These are phyloP conservation scores for Penicillium sp. DNA, from an alignment of 2,329 filamentous ascomycete genomes.

Conservation along the genomic window DNA sequence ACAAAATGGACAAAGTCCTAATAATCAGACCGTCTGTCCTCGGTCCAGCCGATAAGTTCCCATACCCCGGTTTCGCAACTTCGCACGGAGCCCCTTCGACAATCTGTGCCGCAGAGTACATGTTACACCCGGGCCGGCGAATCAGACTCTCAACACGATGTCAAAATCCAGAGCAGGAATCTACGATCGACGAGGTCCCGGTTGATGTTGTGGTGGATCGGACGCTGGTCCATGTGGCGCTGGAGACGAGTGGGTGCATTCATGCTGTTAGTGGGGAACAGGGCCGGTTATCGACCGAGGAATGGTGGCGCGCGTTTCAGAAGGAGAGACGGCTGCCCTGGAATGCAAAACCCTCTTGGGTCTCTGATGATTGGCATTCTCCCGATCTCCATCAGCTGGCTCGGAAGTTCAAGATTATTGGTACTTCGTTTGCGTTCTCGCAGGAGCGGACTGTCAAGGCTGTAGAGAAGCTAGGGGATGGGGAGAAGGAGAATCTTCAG, in stretches of 20 bases:
- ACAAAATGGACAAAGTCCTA: slow-evolving; percentile 18
- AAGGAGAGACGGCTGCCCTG: slow-evolving; percentile 19
- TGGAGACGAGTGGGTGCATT: slow-evolving; percentile 16
- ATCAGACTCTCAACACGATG: slow-evolving; percentile 15
- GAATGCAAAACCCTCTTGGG: slow-evolving; percentile 16
- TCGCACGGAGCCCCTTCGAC: slow-evolving; percentile 17
- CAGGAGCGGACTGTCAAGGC: slow-evolving; percentile 13
- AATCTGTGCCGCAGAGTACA: slow-evolving; percentile 16
- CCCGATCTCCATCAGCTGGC: slow-evolving; percentile 17
- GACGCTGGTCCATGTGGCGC: slow-evolving; percentile 15
- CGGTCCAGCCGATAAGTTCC: slow-evolving; percentile 20
- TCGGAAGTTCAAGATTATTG: slow-evolving; percentile 20
- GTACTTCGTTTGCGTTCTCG: slow-evolving; percentile 20
- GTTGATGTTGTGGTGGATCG: slow-evolving; percentile 25
- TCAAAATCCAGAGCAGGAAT: slow-evolving; percentile 16
- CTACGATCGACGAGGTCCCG: slow-evolving; percentile 23
- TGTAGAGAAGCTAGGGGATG: slow-evolving; percentile 5
- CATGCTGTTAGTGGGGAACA: slow-evolving; percentile 22
- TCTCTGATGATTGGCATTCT: slow-evolving; percentile 18
- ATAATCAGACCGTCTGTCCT: slow-evolving; percentile 23
- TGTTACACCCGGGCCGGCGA: slow-evolving; percentile 17
- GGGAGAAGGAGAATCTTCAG: slow-evolving; percentile 5
- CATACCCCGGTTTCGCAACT: slow-evolving; percentile 19
- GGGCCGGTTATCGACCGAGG: slow-evolving; percentile 14
- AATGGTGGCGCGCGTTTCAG: slow-evolving; percentile 21